A percentile compares a stretch with the other conserved stretches of the same genome.
Conservation (phyloP, 331 rosid species). For the Cydonia oblonga region DNA sequence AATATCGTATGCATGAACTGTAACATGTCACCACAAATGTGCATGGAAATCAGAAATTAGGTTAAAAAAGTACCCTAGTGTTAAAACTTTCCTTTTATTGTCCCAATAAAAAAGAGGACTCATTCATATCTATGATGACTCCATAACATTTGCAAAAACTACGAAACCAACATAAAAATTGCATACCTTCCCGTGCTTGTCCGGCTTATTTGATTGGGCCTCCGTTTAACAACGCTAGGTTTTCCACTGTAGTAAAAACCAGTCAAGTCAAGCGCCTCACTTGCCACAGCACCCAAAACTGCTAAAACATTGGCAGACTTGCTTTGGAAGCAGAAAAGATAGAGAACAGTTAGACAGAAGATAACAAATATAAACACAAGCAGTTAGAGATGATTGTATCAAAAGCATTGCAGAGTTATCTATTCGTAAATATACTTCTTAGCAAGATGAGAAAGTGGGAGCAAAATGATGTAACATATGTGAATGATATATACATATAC, state of each 20-base stretch:
- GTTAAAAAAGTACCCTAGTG: neutral
- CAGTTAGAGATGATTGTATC: conserved; percentile 18
- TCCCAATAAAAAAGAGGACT: neutral
- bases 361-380: neutral
- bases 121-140: neutral
- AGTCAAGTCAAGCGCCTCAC: conserved; percentile 83
- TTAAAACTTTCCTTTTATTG: neutral
- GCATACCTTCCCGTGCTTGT: conserved; percentile 61
- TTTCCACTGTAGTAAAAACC: conserved; percentile 85
- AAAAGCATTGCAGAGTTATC: neutral
- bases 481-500: neutral
- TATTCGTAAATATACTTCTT: neutral
- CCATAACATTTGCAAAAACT: neutral
- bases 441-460: neutral
- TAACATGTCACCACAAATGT: neutral
- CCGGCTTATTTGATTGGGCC: conserved; percentile 50
- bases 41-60: neutral
- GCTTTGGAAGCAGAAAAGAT: conserved; percentile 42
- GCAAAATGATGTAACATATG: neutral
- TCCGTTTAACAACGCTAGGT: conserved; percentile 47
- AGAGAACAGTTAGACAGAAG: conserved; percentile 11
- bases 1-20: neutral
- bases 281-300: conserved; percentile 85
- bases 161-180: neutral
- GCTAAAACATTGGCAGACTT: conserved; percentile 95